Evolutionary conservation across 306 rosid genomes (phyloP), one percentile per base, ranked within the genome.

Genomic region (Cicer pinnatifidum): DNA sequence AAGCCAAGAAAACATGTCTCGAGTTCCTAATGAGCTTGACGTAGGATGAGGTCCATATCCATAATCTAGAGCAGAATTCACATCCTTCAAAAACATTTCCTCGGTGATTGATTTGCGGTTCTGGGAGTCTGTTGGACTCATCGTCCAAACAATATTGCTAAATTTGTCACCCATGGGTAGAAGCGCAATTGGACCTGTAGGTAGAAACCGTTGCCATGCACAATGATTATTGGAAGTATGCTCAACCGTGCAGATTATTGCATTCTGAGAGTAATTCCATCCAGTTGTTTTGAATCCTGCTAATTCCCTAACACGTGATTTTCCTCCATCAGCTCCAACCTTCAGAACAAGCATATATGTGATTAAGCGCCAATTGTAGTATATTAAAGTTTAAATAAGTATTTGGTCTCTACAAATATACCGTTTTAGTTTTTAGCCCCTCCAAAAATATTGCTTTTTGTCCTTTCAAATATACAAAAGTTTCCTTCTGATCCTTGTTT

Each of bases 271-370:
- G 81, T 94, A 94, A 66, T 82, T 89, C 97, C 98, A 94, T 71
- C 97, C 98, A 6, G 91, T 88, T 43, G 97, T 89, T 82, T 69
- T 89, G 75, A 94, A 84, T 76, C 94, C 96, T 20, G 90, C 88
- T 75, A 89, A 82, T 69, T 91, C 95, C 84, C 97, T 88, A 76
- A 91, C 96, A 43, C 69, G 88, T 28, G 98, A 94, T 84, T 83
- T 94, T 63, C 94, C 91, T 52, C 98, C 98, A 83, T 94, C 98
- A 13, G 97, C 92, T 13, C 97, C 98, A 73, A 91, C 98, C 97
- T 94, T 85, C 81, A 75, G 75, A 71, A 54, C 62, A 46, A 70
- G 28, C 73, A 75, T 58, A 71, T 57, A 68, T 71, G 57, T 37
- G 12, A 48, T 70, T 65, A 72, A 67, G 76, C 46, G 20, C 47